phyloP scores from a whole-genome alignment of 2,329 filamentous ascomycete species.

The Neocucurbitaria cava region DNA sequence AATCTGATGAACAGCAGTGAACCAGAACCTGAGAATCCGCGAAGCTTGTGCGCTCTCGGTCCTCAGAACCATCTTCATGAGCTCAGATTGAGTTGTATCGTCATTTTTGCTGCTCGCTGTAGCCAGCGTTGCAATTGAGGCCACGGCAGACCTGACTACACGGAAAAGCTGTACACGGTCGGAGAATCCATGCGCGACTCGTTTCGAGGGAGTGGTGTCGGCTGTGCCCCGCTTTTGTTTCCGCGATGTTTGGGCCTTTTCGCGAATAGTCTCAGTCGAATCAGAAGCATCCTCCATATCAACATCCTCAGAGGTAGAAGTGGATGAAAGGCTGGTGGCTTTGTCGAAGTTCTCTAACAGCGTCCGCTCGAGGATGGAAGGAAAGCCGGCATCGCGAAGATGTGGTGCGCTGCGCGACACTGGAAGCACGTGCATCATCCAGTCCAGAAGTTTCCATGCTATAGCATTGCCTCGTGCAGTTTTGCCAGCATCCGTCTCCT shows the following conservation, averaged over 20 bases:
- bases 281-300: slow-evolving; percentile 29
- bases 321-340: slow-evolving; percentile 6
- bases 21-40: slow-evolving; percentile 46
- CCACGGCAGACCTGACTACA: slow-evolving; percentile 24
- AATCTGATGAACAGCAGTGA: slow-evolving; percentile 32
- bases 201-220: slow-evolving; percentile 24
- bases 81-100: slow-evolving; percentile 37
- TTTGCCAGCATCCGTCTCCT: slow-evolving; percentile 42
- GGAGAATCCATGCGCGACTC: slow-evolving; percentile 10
- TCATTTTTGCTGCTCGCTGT: slow-evolving; percentile 15
- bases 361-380: slow-evolving; percentile 69
- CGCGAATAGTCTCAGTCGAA: slow-evolving; percentile 36
- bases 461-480: slow-evolving; percentile 52
- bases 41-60: slow-evolving; percentile 45
- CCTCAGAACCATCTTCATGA: slow-evolving; percentile 46
- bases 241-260: slow-evolving; percentile 36
- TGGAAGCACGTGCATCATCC: slow-evolving; percentile 70
- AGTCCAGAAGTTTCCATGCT: slow-evolving; percentile 66
- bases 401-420: slow-evolving; percentile 73
- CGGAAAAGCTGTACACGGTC: slow-evolving; percentile 32
- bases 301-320: slow-evolving; percentile 8
- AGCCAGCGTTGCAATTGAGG: slow-evolving; percentile 27
- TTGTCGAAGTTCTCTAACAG: slow-evolving; percentile 61
- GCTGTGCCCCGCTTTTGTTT: slow-evolving; percentile 45
- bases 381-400: slow-evolving; percentile 73